Conservation (phyloP, 257 asterid species). For the Fraxinus anomala region DNA sequence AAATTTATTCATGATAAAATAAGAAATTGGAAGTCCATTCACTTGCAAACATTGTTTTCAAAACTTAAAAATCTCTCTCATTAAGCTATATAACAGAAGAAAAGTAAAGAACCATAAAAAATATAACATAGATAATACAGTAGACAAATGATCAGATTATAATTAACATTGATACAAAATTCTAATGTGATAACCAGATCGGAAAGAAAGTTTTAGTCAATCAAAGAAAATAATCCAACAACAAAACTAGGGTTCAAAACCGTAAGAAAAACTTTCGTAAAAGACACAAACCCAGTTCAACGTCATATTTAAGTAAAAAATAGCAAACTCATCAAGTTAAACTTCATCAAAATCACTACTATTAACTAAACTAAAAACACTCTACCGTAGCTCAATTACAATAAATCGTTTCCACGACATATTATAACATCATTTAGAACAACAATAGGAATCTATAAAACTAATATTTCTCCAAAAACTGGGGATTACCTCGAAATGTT, state of each 20-base stretch:
- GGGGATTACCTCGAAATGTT: conserved; percentile 75
- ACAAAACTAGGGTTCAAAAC: neutral
- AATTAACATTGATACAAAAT: neutral
- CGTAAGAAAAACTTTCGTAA: neutral
- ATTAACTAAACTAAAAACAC: neutral
- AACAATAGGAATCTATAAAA: neutral
- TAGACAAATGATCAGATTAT: neutral
- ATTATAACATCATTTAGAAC: neutral
- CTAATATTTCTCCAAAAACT: neutral
- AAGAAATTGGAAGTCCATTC: neutral
- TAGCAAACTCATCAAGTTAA: neutral
- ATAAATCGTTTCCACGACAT: neutral
- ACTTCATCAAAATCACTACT: neutral
- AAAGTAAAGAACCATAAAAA: neutral
- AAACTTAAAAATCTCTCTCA: neutral
- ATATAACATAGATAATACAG: neutral
- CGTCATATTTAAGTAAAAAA: neutral
- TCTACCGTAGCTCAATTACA: neutral
- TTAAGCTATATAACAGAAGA: neutral
- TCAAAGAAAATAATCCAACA: neutral
- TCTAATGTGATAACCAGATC: neutral
- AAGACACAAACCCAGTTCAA: neutral
- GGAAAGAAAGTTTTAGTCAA: neutral
- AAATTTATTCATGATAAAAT: neutral
- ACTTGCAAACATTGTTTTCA: neutral